Evolutionary conservation across 108 stramenopile species (phyloP), one percentile per base, ranked within the genome.

Genomic region (Nannochloropsis salina): DNA sequence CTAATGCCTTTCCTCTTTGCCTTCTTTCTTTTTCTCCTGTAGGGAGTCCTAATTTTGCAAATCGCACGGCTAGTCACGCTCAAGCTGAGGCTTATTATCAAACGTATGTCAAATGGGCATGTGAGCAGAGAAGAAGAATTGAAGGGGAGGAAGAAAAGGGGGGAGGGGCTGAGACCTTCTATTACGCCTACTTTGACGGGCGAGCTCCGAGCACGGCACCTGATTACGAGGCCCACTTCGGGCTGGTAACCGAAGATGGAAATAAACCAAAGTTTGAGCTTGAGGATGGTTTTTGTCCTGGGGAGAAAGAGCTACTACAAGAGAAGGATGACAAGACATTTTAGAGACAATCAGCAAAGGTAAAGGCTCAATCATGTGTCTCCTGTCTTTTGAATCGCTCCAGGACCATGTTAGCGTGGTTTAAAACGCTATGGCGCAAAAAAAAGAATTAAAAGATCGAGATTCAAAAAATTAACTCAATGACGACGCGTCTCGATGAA

Each of bases 161-260:
- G 61, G 61, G 61, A n/a, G 61, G 8, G 61, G 6, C 61, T n/a
- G 61, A 74, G 61, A 74, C 61, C 20, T 74, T 74, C n/a, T 74
- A 74, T 74, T 74, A 74, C 6, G 61, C 61, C n/a, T 74, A 74
- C n/a, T 74, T 74, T 74, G 61, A 74, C n/a, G 61, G 61, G 61
- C 15, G 61, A n/a, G 61, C 61, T 6, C 61, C 61, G 61, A 74
- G 61, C 6, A n/a, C n/a, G 20, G 61, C 61, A 15, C 61, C 61
- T 74, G 61, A 74, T 74, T 74, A 74, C 61, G 61, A 74, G 61
- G 61, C 61, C n/a, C 61, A 74, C 61, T 74, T 74, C 6, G 61
- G 61, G 61, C n/a, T 74, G 61, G 61, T 74, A n/a, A 74, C 20
- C 6, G 61, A 74, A 74, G n/a, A n/a, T 74, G 6, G n/a, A 15